Conservation (phyloP, 139 green algal genomes). For the Eudorina sp. region DNA sequence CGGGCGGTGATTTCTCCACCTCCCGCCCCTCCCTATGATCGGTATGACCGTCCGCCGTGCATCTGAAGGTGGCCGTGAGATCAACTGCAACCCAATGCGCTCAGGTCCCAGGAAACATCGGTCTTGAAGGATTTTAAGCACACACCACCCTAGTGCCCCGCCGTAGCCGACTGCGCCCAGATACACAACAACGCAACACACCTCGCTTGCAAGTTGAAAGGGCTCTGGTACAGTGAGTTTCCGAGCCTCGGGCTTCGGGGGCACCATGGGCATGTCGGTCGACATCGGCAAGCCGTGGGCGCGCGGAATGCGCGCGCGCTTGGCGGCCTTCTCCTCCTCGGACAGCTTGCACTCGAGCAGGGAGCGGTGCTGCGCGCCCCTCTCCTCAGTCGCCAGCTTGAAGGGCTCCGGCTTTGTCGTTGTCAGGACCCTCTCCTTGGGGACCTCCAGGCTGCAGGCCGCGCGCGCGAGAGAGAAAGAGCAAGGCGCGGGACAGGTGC, state of each 20-base stretch:
- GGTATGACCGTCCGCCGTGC: no score
- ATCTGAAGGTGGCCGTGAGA: no score
- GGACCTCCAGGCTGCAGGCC: conserved; percentile 41
- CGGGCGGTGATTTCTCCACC: no score
- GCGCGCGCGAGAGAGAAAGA: no score
- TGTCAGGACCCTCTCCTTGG: not conserved
- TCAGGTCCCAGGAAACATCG: no score
- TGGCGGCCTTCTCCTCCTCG: conserved; percentile 38
- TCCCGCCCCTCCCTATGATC: no score
- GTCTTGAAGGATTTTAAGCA: no score
- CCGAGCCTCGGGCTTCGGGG: conserved; percentile 60
- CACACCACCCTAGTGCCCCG: no score
- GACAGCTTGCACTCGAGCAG: conserved; percentile 2
- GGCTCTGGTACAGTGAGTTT: conserved; percentile 66
- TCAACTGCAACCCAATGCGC: no score
- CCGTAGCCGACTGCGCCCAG: no score
- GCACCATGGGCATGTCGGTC: conserved; percentile 57
- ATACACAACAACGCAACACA: no score
- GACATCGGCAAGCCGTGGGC: conserved; percentile 56
- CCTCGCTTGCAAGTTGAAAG: conserved; percentile 68
- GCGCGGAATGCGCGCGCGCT: conserved; percentile 14
- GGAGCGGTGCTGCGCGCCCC: conserved; percentile 49
- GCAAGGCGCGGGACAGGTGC: no score
- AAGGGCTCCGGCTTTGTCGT: conserved; percentile 61
- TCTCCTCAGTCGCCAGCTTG: conserved; percentile 55